Percentiles rank a stretch among this genome's conserved stretches.
phyloP scores from a whole-genome alignment of 2,329 filamentous ascomycete species.

The Eurotiales sp. region DNA sequence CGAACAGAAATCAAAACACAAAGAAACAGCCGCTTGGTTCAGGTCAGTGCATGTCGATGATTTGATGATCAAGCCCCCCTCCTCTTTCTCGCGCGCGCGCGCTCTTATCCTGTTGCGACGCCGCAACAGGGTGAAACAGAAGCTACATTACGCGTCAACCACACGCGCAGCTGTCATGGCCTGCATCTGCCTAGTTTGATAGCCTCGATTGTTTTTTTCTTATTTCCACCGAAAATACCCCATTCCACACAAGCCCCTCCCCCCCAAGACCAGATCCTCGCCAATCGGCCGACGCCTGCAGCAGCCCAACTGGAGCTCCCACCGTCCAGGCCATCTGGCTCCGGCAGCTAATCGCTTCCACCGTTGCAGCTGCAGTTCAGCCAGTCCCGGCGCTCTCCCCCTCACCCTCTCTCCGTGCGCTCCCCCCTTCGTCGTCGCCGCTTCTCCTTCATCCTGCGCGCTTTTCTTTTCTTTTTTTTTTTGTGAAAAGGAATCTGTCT shows the following conservation, averaged over 20 bases:
- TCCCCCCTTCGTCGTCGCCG: neutral
- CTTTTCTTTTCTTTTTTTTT: neutral
- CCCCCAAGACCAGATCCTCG: slow-evolving; percentile 1
- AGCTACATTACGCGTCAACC: slow-evolving; percentile 15
- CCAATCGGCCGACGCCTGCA: slow-evolving; percentile 10
- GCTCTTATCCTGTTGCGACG: no score
- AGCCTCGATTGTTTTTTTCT: slow-evolving; percentile 12
- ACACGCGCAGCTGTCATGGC: slow-evolving; percentile 10
- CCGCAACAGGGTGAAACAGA: slow-evolving; percentile 14
- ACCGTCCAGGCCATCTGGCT: slow-evolving; percentile 1
- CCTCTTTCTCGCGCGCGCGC: neutral
- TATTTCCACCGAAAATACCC: slow-evolving; percentile 9
- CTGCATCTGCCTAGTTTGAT: slow-evolving; percentile 10
- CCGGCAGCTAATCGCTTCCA: slow-evolving; percentile 5
- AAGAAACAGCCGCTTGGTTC: neutral
- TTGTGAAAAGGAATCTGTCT: slow-evolving; percentile 6
- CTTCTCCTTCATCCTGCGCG: neutral
- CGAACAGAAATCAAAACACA: no score
- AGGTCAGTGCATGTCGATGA: slow-evolving; percentile 11
- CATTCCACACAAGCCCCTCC: slow-evolving; percentile 3
- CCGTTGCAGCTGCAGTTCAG: slow-evolving; percentile 12
- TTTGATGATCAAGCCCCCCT: neutral
- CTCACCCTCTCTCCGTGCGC: slow-evolving; percentile 1
- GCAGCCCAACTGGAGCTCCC: slow-evolving; percentile 2
- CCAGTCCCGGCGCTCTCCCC: neutral